Base-by-base conservation (phyloP, 371 early-diverging fungal genomes). In the Batrachochytrium dendrobatidis region DNA sequence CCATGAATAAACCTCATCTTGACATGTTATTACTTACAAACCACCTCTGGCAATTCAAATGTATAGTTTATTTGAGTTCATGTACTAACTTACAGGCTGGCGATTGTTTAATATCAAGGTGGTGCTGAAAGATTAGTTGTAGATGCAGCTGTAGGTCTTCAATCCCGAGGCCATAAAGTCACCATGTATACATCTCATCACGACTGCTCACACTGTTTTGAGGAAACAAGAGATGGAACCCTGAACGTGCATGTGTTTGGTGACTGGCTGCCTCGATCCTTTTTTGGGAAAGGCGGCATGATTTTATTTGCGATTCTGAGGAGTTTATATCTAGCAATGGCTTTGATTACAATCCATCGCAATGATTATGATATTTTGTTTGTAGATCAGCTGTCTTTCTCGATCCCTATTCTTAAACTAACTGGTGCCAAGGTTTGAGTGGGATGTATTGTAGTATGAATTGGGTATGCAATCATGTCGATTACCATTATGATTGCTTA, bases 91-190 rank as follows among this genome's bases (percentile, higher is more conserved):
- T n/a, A n/a, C n/a, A n/a, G n/a, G n/a, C n/a, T n/a, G n/a, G n/a
- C n/a, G n/a, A n/a, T n/a, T 20, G 2, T 22, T 1, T 2, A 1
- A 1, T 1, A 28, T 17, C 17, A 63, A 84, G 94, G 95, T 46
- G 97, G 97, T 25, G 97, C 97, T 6, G 97, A 97, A 69, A 79
- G 96, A 25, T 77, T 97, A n/a, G 87, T 95, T 0, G 93, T 95
- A 12, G 95, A 97, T 77, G 87, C 92, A 1, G 95, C 95, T 1
- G 73, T 86, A 0, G 90, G 88, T 24, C 76, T 94, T 50, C 85
- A 90, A 68, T 17, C 49, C 25, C 80, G 75, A 34, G 94, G 94
- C 10, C 93, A 96, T 73, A 61, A 75, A 10, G 88, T 95, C 0
- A 65, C 71, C 33, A 77, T 95, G 59, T 94, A 84, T 67, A 95